phyloP scores from a whole-genome alignment of 345 rosid genomes.

The Aethionema arabicum region DNA sequence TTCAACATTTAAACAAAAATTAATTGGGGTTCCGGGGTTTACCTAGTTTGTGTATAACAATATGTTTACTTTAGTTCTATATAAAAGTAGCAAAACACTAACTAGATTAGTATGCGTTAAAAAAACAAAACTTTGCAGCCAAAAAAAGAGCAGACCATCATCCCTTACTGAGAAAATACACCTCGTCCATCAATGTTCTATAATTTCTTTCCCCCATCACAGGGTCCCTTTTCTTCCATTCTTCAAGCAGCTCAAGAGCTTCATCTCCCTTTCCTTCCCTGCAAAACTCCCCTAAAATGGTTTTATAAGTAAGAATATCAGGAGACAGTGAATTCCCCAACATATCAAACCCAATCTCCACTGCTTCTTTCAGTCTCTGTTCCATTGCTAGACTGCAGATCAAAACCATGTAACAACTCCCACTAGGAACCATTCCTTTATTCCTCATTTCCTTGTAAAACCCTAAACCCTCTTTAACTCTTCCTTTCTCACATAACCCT shows the following conservation, averaged over 20 bases:
- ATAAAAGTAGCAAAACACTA: too few relatives aligned
- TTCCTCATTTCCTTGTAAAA: constrained; percentile 74
- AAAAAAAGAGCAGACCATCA: constrained; percentile 23
- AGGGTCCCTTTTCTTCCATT: constrained; percentile 63
- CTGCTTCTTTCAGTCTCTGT: constrained; percentile 50
- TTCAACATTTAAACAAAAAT: too few relatives aligned
- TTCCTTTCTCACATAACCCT: constrained; percentile 86
- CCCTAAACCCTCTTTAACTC: constrained; percentile 60
- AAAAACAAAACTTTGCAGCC: neutral
- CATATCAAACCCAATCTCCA: constrained; percentile 60
- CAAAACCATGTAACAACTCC: constrained; percentile 68
- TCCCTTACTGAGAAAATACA: constrained; percentile 46
- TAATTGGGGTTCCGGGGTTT: too few relatives aligned
- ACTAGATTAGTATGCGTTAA: too few relatives aligned
- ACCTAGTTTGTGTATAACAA: too few relatives aligned
- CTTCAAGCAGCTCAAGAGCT: constrained; percentile 74
- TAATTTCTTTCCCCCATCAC: constrained; percentile 72
- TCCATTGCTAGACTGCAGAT: constrained; percentile 77
- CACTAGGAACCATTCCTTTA: constrained; percentile 57
- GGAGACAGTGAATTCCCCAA: constrained; percentile 60
- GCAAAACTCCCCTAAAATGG: constrained; percentile 73
- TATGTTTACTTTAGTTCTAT: too few relatives aligned
- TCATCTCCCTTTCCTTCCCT: constrained; percentile 60
- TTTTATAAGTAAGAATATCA: constrained; percentile 75
- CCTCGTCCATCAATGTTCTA: constrained; percentile 50